A percentile compares a stretch with the other conserved stretches of the same genome.
Evolutionary conservation across 352 stramenopile genomes (phyloP).

Genomic region (Phytophthora quininea): DNA sequence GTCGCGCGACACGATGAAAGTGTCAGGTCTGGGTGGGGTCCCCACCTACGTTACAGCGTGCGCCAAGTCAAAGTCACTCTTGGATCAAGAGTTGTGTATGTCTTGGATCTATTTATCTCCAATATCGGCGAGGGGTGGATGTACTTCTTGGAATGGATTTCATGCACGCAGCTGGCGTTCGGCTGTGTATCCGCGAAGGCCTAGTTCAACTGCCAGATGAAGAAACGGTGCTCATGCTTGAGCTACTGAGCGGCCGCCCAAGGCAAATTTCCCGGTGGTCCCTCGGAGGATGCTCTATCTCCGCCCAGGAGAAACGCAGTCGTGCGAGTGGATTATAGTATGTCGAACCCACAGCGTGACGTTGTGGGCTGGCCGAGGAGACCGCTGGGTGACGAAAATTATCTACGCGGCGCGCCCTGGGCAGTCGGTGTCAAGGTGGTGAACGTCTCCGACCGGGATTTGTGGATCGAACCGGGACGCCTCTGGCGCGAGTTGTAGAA

Average conservation of each 20-base stretch:
- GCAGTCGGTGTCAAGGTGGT: background rate
- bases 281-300: background rate
- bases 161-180: constrained; percentile 27
- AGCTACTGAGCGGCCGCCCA: background rate
- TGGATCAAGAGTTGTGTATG: constrained; percentile 20
- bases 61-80: constrained; percentile 31
- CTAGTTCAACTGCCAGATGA: constrained; percentile 5
- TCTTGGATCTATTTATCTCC: constrained; percentile 13
- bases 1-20: background rate
- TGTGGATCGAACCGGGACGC: background rate
- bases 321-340: background rate
- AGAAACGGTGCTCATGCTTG: background rate
- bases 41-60: constrained; percentile 19
- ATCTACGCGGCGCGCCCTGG: background rate
- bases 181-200: constrained; percentile 13
- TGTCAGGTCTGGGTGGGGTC: constrained; percentile 18
- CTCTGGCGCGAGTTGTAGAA: background rate
- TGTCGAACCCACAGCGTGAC: background rate
- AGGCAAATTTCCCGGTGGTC: too few species aligned
- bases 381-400: constrained; percentile 5
- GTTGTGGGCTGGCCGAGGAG: constrained; percentile 1
- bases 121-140: constrained; percentile 35
- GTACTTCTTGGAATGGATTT: constrained; percentile 37
- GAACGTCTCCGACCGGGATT: background rate
- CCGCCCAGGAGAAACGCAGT: background rate